Base-by-base conservation (phyloP, 768 basidiomycete species). In the Serendipita sp. region DNA sequence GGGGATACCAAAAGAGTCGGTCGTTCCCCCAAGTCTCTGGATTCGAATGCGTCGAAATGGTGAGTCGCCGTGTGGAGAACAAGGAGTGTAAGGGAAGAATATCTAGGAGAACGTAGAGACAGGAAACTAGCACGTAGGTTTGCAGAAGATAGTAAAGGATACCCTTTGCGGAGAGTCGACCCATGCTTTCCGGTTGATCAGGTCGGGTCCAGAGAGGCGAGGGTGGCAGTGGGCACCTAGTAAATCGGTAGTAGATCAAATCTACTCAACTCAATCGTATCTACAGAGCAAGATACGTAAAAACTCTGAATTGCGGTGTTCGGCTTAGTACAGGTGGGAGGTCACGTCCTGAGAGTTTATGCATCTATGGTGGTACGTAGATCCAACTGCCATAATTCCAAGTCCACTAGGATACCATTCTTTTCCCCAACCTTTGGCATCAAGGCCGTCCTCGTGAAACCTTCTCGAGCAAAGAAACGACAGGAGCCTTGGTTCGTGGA, bases 361-460 rank as follows among this genome's bases (percentile, higher is more conserved):
- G 38, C 5, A 38, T 38, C 14, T 14, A 5, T 14, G 14, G 38
- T 38, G 14, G 38, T 14, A 38, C 45, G 45, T n/a, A 58, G 28
- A n/a, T 58, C 33, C 53, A 58, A 11, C 20, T 58, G 53, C 53
- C 53, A 58, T n/a, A 58, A 26, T 31, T 58, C 53, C 11, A 58
- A 31, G 31, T 58, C 53, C 17, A 58, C 17, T n/a, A n/a, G 17
- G 11, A 30, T 11, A 4, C 53, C 53, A 34, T 58, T 58, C 53
- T 58, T 58, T n/a, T 30, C 24, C 30, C 53, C 53, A n/a, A 58
- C n/a, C 30, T 31, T 31, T 24, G 53, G 53, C 33, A 58, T 30
- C 17, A 58, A 58, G 9, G 24, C 53, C 30, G 53, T 58, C 30
- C 33, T 58, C 3, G 20, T 30, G 30, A 58, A 58, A 30, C 53